These are phyloP conservation scores for Nakazawaea laoshanensis DNA, from an alignment of 805 yeast genomes.

Conservation along the genomic window DNA sequence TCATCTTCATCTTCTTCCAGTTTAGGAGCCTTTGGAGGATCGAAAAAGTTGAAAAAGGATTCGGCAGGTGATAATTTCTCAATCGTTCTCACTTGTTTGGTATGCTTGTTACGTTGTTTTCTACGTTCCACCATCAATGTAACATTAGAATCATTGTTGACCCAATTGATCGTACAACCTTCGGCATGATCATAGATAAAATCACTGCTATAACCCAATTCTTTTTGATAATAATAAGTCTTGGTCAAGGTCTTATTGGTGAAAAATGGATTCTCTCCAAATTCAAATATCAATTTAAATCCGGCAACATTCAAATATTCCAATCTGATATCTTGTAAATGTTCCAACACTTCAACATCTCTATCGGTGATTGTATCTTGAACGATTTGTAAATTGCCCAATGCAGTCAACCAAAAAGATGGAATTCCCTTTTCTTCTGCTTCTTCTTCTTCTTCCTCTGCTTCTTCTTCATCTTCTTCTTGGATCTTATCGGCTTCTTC, in stretches of 20 bases:
- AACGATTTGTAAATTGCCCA: constrained; percentile 76
- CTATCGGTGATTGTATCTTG: constrained; percentile 83
- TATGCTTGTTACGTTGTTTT: constrained; percentile 93
- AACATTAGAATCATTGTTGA: constrained; percentile 67
- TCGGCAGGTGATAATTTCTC: constrained; percentile 92
- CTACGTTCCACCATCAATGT: constrained; percentile 86
- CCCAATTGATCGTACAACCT: constrained; percentile 83
- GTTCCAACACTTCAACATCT: constrained; percentile 75
- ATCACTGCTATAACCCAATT: constrained; percentile 91
- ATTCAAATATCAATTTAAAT: constrained; percentile 78
- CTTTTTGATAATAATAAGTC: constrained; percentile 89
- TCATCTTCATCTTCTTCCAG: constrained; percentile 23
- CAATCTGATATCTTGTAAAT: constrained; percentile 63
- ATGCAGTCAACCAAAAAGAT: constrained; percentile 92
- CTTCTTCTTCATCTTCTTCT: constrained; percentile 31
- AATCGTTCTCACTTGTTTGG: constrained; percentile 92
- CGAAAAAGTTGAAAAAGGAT: constrained; percentile 92
- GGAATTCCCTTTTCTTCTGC: constrained; percentile 69
- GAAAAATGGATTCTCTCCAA: constrained; percentile 69
- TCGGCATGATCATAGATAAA: constrained; percentile 96
- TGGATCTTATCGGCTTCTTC: constrained; percentile 41
- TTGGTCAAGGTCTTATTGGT: constrained; percentile 65
- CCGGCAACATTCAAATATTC: constrained; percentile 83
- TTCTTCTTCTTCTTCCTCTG: constrained; percentile 28
- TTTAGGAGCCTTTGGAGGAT: constrained; percentile 76